A percentile compares a stretch with the other conserved stretches of the same genome.
These are phyloP conservation scores for Diversispora eburnea DNA, from an alignment of 192 early-diverging fungal genomes.

Conservation along the genomic window DNA sequence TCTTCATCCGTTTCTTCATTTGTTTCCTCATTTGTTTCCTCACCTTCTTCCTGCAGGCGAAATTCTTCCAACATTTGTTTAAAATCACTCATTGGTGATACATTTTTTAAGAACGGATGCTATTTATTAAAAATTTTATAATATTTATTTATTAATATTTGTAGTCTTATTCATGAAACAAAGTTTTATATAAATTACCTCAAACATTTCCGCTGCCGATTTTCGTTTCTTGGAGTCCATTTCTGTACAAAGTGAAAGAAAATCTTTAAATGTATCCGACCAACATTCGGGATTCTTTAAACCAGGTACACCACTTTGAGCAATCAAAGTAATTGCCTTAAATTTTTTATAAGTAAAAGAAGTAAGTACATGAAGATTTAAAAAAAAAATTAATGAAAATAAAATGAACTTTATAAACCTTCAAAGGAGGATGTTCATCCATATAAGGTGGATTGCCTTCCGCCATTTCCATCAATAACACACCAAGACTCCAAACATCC, in stretches of 20 bases:
- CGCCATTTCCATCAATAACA: constrained; percentile 92
- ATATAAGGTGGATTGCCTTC: constrained; percentile 94
- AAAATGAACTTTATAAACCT: constrained; percentile 33
- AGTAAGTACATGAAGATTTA: background rate
- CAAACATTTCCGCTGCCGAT: constrained; percentile 64
- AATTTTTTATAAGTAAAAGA: constrained; percentile 28
- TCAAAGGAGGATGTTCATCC: constrained; percentile 73
- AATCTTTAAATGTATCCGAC: constrained; percentile 71
- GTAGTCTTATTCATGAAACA: constrained; percentile 41
- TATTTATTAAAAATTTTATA: constrained; percentile 5
- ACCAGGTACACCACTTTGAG: constrained; percentile 79
- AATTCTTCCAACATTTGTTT: constrained; percentile 7
- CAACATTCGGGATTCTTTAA: constrained; percentile 72
- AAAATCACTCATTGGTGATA: constrained; percentile 4
- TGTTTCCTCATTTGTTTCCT: background rate
- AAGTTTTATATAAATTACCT: constrained; percentile 31
- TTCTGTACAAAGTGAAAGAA: constrained; percentile 68
- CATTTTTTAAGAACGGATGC: constrained; percentile 45
- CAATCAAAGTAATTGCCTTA: constrained; percentile 79
- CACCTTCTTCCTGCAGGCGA: background rate
- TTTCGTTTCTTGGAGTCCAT: constrained; percentile 69
- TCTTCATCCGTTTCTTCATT: too few relatives aligned
- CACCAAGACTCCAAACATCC: constrained; percentile 92
- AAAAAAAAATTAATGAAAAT: background rate
- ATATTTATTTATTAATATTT: constrained; percentile 36